Evolutionary conservation across 2,329 filamentous ascomycete species (phyloP).

Genomic region (Verticillium nonalfalfae): DNA sequence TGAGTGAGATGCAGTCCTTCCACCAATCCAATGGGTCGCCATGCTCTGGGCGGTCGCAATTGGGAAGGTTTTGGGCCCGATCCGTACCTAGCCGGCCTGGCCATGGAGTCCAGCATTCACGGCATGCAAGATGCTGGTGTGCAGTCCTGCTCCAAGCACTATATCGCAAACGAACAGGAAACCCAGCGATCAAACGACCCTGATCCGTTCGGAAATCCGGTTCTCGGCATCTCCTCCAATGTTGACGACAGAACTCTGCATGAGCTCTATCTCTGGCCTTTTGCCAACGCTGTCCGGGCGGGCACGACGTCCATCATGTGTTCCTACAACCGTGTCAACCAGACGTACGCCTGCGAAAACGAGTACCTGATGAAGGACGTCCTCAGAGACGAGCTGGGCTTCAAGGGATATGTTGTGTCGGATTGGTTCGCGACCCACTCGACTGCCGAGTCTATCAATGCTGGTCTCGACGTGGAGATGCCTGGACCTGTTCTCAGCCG

Average conservation of each 20-base stretch:
- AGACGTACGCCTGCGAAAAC: slow-evolving; percentile 41
- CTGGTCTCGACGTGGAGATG: slow-evolving; percentile 39
- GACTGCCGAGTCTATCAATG: slow-evolving; percentile 25
- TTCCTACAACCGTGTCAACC: slow-evolving; percentile 58
- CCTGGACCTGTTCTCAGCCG: slow-evolving; percentile 36
- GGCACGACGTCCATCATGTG: slow-evolving; percentile 85
- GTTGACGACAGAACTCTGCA: slow-evolving; percentile 60
- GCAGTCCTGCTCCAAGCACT: slow-evolving; percentile 50
- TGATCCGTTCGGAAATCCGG: slow-evolving; percentile 37
- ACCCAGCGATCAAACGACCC: slow-evolving; percentile 54
- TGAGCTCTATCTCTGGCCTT: slow-evolving; percentile 83
- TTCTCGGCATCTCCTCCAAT: slow-evolving; percentile 28
- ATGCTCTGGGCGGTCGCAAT: slow-evolving; percentile 56
- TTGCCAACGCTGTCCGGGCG: slow-evolving; percentile 71
- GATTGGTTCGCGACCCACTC: slow-evolving; percentile 37
- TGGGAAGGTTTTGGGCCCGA: slow-evolving; percentile 73
- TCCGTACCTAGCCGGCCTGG: slow-evolving; percentile 68
- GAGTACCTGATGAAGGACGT: slow-evolving; percentile 34
- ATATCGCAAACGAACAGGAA: slow-evolving; percentile 49
- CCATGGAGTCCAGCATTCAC: slow-evolving; percentile 69
- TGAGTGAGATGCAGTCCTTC: slow-evolving; percentile 37
- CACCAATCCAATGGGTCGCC: slow-evolving; percentile 38
- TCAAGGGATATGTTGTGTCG: slow-evolving; percentile 38
- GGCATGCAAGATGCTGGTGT: slow-evolving; percentile 57
- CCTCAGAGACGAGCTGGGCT: slow-evolving; percentile 43